Conservation (phyloP, 2,329 filamentous ascomycete genomes). For the Coniella vitis region DNA sequence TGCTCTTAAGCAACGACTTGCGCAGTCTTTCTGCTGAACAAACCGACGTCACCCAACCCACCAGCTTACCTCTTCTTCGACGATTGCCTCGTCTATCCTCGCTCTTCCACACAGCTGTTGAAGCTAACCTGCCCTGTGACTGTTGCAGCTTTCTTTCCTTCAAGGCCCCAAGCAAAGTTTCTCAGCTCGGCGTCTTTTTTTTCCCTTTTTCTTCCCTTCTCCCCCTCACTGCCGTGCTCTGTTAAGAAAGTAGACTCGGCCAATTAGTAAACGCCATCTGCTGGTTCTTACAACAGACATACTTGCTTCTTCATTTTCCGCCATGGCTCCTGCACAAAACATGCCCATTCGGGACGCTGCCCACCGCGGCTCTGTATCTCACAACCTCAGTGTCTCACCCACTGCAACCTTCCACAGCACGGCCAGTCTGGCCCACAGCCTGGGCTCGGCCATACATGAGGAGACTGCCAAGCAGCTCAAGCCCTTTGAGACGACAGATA, state of each 20-base stretch:
- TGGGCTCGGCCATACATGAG: constrained; percentile 29
- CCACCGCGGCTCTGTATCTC: constrained; percentile 30
- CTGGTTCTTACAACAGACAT: no score
- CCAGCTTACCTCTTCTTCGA: no score
- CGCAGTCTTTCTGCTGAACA: no score
- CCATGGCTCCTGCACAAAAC: constrained; percentile 14
- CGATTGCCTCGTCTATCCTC: neutral
- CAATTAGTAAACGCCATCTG: no score
- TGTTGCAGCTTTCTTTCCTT: no score
- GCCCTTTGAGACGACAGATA: constrained; percentile 90
- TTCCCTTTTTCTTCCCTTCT: no score
- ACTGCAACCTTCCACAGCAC: constrained; percentile 67
- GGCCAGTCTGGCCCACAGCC: constrained; percentile 43
- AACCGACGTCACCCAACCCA: no score
- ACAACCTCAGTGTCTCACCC: constrained; percentile 65
- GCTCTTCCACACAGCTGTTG: neutral
- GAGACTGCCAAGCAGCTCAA: constrained; percentile 65
- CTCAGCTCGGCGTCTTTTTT: no score
- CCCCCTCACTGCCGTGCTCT: no score
- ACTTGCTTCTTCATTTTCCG: neutral
- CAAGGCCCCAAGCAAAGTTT: no score
- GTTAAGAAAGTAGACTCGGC: no score
- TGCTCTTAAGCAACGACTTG: neutral
- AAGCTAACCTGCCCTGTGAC: neutral
- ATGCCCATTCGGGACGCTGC: constrained; percentile 6